These are phyloP conservation scores for Nissolia schottii DNA, from an alignment of 306 rosid species.

Conservation along the genomic window DNA sequence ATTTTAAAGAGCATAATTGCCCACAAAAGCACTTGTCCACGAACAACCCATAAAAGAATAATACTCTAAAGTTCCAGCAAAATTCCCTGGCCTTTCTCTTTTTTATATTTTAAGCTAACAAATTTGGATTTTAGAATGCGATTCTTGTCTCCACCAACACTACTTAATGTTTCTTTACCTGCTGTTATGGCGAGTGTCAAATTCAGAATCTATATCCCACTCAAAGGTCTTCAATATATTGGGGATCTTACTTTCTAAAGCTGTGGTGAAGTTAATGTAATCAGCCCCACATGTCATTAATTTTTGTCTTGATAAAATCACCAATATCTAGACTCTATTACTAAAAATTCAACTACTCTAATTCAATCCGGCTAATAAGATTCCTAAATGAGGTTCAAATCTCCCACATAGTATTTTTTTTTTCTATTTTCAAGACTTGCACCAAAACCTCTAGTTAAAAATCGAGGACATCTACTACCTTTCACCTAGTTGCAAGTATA, in stretches of 20 bases:
- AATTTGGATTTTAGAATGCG: constrained; percentile 25
- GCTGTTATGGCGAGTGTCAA: not conserved
- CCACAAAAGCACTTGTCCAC: not conserved
- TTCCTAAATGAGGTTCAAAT: too few species aligned
- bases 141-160: constrained; percentile 19
- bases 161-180: not conserved
- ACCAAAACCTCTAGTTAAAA: too few species aligned
- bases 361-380: too few species aligned
- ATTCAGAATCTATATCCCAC: not conserved
- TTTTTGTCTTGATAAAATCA: too few species aligned
- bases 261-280: not conserved
- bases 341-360: too few species aligned
- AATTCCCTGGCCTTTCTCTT: not conserved
- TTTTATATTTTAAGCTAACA: not conserved
- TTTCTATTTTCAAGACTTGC: too few species aligned
- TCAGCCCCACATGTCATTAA: too few species aligned
- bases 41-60: not conserved
- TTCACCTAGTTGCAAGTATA: too few species aligned
- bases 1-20: not conserved
- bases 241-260: not conserved
- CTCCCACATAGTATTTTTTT: too few species aligned
- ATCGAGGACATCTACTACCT: too few species aligned
- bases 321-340: too few species aligned
- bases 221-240: not conserved
- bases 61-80: not conserved